Conservation (phyloP, 2,329 filamentous ascomycete genomes). For the Monosporascus sp. region DNA sequence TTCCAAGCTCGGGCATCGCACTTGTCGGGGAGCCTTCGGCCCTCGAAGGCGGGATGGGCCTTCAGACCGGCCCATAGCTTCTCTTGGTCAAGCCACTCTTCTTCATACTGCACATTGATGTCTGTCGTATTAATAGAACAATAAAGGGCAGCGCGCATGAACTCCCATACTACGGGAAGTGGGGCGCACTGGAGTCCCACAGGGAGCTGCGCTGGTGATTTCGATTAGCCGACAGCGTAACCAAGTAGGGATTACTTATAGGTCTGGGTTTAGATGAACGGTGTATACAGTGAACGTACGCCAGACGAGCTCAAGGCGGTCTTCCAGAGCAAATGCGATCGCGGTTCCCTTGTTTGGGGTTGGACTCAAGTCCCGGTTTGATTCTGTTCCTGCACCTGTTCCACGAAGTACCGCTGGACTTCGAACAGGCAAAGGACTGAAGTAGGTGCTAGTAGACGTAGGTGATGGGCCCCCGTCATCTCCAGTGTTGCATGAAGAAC, state of each 20-base stretch:
- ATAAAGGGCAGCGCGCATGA: slow-evolving; percentile 36
- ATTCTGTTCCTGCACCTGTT: background rate
- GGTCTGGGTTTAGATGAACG: background rate
- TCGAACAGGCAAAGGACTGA: background rate
- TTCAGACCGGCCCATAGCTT: slow-evolving; percentile 33
- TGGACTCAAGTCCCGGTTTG: background rate
- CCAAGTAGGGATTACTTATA: background rate
- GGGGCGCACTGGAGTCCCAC: slow-evolving; percentile 33
- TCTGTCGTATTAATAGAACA: slow-evolving; percentile 33
- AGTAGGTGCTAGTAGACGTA: background rate
- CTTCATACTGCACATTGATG: slow-evolving; percentile 26
- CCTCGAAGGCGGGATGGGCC: slow-evolving; percentile 30
- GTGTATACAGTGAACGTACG: slow-evolving; percentile 25
- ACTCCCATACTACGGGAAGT: slow-evolving; percentile 42
- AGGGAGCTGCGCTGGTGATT: slow-evolving; percentile 29
- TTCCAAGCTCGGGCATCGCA: slow-evolving; percentile 37
- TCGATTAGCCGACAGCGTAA: background rate
- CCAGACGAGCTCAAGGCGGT: slow-evolving; percentile 32
- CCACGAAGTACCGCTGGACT: background rate
- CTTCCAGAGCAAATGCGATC: slow-evolving; percentile 6
- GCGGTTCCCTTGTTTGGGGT: background rate
- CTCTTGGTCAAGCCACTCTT: slow-evolving; percentile 35
- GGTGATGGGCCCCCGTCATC: background rate
- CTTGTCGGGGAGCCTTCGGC: slow-evolving; percentile 36
- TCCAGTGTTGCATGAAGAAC: background rate